Percentiles rank a stretch among this genome's conserved stretches.
phyloP scores from a whole-genome alignment of 176 grass and related monocot species.

The Pontederia crassipes region DNA sequence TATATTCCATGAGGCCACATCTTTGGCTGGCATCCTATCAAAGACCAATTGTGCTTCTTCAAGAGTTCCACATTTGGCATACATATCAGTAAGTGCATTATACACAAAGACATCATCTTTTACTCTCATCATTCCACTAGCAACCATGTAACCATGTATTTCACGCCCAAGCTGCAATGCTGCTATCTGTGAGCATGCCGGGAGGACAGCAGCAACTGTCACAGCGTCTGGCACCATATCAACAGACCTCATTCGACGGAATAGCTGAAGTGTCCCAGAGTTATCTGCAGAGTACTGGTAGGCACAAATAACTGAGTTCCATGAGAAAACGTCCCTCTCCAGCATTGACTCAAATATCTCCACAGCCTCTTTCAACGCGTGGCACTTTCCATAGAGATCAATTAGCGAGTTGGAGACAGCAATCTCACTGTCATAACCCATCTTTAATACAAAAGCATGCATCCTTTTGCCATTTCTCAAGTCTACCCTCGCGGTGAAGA shows the following conservation, averaged over 20 bases:
- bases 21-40: constrained; percentile 18
- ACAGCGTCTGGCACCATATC: constrained; percentile 23
- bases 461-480: constrained; percentile 17
- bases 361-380: constrained; percentile 19
- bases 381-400: constrained; percentile 65
- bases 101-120: constrained; percentile 24
- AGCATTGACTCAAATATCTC: constrained; percentile 39
- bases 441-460: constrained; percentile 39
- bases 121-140: constrained; percentile 24
- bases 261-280: constrained; percentile 22
- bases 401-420: constrained; percentile 37
- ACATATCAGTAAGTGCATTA: constrained; percentile 58
- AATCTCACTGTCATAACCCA: constrained; percentile 21
- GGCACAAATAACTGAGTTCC: constrained; percentile 64
- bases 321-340: constrained; percentile 47
- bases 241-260: constrained; percentile 29
- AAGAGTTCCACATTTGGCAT: constrained; percentile 44
- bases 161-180: constrained; percentile 33
- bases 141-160: constrained; percentile 41
- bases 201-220: constrained; percentile 40
- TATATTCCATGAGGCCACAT: constrained; percentile 63
- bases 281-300: constrained; percentile 48
- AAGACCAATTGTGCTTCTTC: constrained; percentile 39
- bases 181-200: constrained; percentile 41
- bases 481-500: constrained; percentile 34